These are phyloP conservation scores for Wickerhamomyces tratensis DNA, from an alignment of 805 yeast species.

Conservation along the genomic window DNA sequence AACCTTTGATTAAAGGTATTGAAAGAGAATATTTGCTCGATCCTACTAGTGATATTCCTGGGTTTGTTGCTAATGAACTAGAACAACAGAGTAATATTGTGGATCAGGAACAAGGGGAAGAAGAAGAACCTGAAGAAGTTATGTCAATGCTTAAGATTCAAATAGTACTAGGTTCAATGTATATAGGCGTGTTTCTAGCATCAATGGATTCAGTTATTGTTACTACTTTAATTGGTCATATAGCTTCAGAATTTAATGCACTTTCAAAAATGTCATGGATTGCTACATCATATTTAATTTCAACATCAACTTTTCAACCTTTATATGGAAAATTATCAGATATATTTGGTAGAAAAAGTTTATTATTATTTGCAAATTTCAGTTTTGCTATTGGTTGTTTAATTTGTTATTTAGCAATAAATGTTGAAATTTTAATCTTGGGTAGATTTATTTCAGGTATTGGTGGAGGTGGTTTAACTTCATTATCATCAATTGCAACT, in stretches of 20 bases:
- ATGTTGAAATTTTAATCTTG: slow-evolving; percentile 36
- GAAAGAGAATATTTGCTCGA: slow-evolving; percentile 16
- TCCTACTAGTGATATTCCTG: slow-evolving; percentile 22
- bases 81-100: slow-evolving; percentile 19
- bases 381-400: slow-evolving; percentile 50
- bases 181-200: slow-evolving; percentile 43
- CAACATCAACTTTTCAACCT: slow-evolving; percentile 69
- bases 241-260: slow-evolving; percentile 61
- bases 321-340: slow-evolving; percentile 63
- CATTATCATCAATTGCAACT: slow-evolving; percentile 64
- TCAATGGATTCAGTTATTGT: slow-evolving; percentile 64
- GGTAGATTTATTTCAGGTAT: slow-evolving; percentile 70
- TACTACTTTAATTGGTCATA: slow-evolving; percentile 52
- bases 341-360: slow-evolving; percentile 56
- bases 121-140: slow-evolving; percentile 4
- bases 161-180: slow-evolving; percentile 32
- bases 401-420: slow-evolving; percentile 42
- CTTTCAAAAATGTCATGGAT: slow-evolving; percentile 62
- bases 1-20: slow-evolving; percentile 12
- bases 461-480: slow-evolving; percentile 84
- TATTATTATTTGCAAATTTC: slow-evolving; percentile 39
- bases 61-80: slow-evolving; percentile 23
- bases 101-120: slow-evolving; percentile 9
- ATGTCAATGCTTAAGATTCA: slow-evolving; percentile 11
- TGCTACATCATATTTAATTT: slow-evolving; percentile 58